Evolutionary conservation across 192 early-diverging fungal genomes (phyloP), one percentile per base, ranked within the genome.

Genomic region (Coemansia guatemalensis): DNA sequence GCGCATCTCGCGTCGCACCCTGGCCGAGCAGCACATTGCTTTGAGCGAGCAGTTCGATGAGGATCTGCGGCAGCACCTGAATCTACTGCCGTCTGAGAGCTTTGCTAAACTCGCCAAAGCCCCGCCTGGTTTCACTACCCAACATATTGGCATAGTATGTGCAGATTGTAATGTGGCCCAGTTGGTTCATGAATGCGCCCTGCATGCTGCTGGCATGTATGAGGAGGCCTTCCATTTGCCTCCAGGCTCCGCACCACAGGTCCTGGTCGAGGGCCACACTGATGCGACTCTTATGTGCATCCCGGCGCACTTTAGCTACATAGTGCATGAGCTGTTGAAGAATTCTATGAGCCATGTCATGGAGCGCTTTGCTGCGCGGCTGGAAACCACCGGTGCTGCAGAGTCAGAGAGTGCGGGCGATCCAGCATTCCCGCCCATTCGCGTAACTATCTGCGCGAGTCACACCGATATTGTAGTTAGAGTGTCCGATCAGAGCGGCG

Each of bases 241-340:
- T 58, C 73, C 78, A 25, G 78, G 73, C 49, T 60, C 78, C 0
- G 69, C 92, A 5, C 95, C 95, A 22, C 80, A 91, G 53, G 86
- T 95, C 4, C 49, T 88, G 2, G 69, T 95, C 17, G 90, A 92
- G 66, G 94, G 92, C 8, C 76, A 87, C 63, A 68, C 78, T 0
- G 84, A 89, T 50, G 90, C 90, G 7, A 78, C 82, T 23, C 94
- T 99, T 70, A 87, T 89, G 64, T 99, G 96, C 70, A 95, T 99
- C 56, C 92, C 95, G 8, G 96, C 93, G 44, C 94, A 98, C 60
- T 87, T 96, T 58, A 93, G 95, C 78, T 95, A 96, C 69, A 91
- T 98, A 39, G 56, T 98, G 20, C 94, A 91, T 57, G 95, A 98
- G 82, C 75, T 98, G 48, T 73, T 98, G 59, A 89, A 90, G 64